Evolutionary conservation across 1,139 yeast genomes (phyloP), one percentile per base, ranked within the genome.

Genomic region (Debaryomycetaceae sp.): DNA sequence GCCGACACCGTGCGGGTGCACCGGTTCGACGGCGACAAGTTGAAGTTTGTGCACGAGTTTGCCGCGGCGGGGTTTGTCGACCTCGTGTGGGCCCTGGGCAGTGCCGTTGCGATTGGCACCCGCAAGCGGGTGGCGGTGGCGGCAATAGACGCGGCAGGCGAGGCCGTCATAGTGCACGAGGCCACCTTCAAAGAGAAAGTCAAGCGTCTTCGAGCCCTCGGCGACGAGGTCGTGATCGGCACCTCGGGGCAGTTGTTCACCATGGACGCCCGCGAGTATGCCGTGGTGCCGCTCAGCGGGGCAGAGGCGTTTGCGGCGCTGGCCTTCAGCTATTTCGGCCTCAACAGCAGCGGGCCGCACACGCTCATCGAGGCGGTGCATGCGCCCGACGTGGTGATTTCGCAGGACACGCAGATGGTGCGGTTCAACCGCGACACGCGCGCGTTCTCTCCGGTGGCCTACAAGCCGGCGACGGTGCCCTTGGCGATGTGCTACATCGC

Each of bases 11-110:
- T 63, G 3, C 46, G 51, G 23, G 46, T 65, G 3, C 57, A 48
- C 37, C 71, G 65, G 37, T 46, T 55, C 31, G 60, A 58, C 2
- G 69, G 69, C 0, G 42, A 48, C 15, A 64, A 61, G 35, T 44
- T 64, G 22, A 61, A 58, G 33, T 44, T 61, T 28, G 48, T 63
- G 9, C 53, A 52, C 27, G 44, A 47, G n/a, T 44, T 65, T 18
- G 55, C 53, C 2, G 41, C 55, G 3, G 44, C 42, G 24, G 32
- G 41, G 5, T 46, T 39, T 29, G 34, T 37, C 7, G 46, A 40
- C 14, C 45, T 39, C 17, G 36, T 48, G 11, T 50, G 44, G n/a
- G n/a, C n/a, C n/a, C n/a, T n/a, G n/a, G n/a, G n/a, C n/a, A n/a
- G n/a, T n/a, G n/a, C n/a, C n/a, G 42, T 61, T 1, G 42, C 61